Evolutionary conservation across 768 basidiomycete species (phyloP).

Genomic region (Lepiota brunneoincarnata): DNA sequence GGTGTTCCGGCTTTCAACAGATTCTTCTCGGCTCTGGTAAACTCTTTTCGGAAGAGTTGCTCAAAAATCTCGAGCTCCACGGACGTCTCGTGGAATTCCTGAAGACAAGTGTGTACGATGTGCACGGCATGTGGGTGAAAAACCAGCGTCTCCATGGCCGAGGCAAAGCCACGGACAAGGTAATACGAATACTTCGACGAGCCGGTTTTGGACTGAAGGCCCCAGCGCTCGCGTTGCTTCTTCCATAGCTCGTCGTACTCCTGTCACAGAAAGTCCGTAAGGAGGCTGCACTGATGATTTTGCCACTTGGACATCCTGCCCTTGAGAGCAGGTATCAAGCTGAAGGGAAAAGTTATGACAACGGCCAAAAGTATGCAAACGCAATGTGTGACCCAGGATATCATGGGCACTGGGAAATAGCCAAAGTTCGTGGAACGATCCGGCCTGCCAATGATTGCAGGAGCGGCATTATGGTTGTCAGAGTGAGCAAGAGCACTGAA

Average conservation of each 20-base stretch:
- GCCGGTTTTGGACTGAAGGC: background rate
- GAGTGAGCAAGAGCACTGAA: background rate
- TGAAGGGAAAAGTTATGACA: background rate
- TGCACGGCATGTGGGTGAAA: background rate
- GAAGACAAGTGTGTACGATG: background rate
- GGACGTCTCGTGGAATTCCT: background rate
- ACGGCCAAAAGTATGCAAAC: background rate
- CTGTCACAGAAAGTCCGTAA: background rate
- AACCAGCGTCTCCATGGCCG: background rate
- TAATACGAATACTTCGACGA: background rate
- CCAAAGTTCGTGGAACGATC: background rate
- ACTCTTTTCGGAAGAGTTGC: background rate
- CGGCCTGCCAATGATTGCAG: conserved; percentile 1
- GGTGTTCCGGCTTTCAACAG: background rate
- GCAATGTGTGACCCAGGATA: conserved; percentile 2
- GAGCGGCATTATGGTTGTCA: background rate
- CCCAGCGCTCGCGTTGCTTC: background rate
- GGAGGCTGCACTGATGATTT: background rate
- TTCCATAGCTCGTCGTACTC: conserved; percentile 1
- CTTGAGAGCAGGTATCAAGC: background rate
- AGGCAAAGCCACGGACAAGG: background rate
- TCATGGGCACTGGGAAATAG: conserved; percentile 6
- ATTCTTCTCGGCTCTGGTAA: background rate
- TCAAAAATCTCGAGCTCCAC: background rate
- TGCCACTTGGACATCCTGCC: background rate